phyloP scores from a whole-genome alignment of 148 eudicot genomes.

The Rhododendron simsii region DNA sequence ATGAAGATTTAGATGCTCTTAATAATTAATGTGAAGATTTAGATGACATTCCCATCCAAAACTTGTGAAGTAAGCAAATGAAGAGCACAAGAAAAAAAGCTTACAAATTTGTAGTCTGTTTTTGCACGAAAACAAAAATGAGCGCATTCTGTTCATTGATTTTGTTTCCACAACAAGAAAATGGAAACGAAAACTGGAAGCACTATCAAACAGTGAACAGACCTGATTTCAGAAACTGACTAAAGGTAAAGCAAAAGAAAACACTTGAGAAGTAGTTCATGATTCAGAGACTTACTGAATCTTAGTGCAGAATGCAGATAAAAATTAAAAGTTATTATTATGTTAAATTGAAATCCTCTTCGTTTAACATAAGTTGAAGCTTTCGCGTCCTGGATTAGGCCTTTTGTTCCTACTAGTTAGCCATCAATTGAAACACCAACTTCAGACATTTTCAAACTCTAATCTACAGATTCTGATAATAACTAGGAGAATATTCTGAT shows the following conservation, averaged over 20 bases:
- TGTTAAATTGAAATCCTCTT: neutral
- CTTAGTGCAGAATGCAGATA: neutral
- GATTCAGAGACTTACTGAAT: neutral
- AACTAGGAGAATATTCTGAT: neutral
- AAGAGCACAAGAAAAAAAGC: neutral
- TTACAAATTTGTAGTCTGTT: neutral
- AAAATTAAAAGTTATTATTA: neutral
- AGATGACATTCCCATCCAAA: neutral
- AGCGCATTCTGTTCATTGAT: neutral
- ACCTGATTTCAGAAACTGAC: neutral
- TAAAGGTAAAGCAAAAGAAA: neutral
- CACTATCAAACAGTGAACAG: neutral
- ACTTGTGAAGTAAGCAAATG: neutral
- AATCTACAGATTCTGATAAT: neutral
- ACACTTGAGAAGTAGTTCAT: neutral
- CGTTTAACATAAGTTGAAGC: neutral
- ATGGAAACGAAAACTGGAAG: neutral
- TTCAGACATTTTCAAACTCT: neutral
- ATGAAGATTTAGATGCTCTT: too few species aligned
- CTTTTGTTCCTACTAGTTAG: neutral
- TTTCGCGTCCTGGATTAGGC: neutral
- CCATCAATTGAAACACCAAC: neutral
- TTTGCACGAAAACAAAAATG: neutral
- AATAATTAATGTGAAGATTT: neutral
- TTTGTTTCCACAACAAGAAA: neutral